Percentiles rank a stretch among this genome's conserved stretches.
Conservation (phyloP, 2,329 filamentous ascomycete species). For the Aspergillus nomiae region DNA sequence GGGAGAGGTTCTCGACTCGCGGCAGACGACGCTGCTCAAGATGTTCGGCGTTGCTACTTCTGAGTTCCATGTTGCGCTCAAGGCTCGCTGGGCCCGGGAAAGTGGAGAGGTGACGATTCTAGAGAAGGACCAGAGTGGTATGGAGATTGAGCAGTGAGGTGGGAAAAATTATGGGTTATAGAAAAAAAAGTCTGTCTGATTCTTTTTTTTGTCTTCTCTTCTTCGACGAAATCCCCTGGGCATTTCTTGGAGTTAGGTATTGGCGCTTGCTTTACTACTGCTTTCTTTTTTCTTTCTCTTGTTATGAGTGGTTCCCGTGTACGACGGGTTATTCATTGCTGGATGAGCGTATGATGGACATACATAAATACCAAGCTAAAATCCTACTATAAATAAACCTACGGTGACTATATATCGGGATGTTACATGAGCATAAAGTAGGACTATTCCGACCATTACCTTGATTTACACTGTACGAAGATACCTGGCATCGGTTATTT, state of each 20-base stretch:
- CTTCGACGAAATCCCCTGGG: slow-evolving; percentile 32
- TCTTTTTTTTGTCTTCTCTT: slow-evolving; percentile 20
- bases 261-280: slow-evolving; percentile 30
- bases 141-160: slow-evolving; percentile 43
- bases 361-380: slow-evolving; percentile 32
- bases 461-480: slow-evolving; percentile 24
- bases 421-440: slow-evolving; percentile 2
- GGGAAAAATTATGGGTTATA: neutral
- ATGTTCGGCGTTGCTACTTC: slow-evolving; percentile 87
- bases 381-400: slow-evolving; percentile 21
- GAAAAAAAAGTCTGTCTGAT: slow-evolving; percentile 9
- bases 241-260: slow-evolving; percentile 41
- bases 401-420: neutral
- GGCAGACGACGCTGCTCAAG: slow-evolving; percentile 92
- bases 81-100: slow-evolving; percentile 61
- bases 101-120: slow-evolving; percentile 44
- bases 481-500: slow-evolving; percentile 29
- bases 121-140: slow-evolving; percentile 37
- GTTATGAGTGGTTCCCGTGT: slow-evolving; percentile 10
- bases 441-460: slow-evolving; percentile 16
- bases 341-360: slow-evolving; percentile 37
- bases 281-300: slow-evolving; percentile 23
- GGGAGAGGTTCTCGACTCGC: slow-evolving; percentile 81
- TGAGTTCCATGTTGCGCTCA: slow-evolving; percentile 81
- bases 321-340: slow-evolving; percentile 17